Percentiles rank a stretch among this genome's conserved stretches.
Evolutionary conservation across 2,329 filamentous ascomycete genomes (phyloP).

Genomic region (Penicillium sp.): DNA sequence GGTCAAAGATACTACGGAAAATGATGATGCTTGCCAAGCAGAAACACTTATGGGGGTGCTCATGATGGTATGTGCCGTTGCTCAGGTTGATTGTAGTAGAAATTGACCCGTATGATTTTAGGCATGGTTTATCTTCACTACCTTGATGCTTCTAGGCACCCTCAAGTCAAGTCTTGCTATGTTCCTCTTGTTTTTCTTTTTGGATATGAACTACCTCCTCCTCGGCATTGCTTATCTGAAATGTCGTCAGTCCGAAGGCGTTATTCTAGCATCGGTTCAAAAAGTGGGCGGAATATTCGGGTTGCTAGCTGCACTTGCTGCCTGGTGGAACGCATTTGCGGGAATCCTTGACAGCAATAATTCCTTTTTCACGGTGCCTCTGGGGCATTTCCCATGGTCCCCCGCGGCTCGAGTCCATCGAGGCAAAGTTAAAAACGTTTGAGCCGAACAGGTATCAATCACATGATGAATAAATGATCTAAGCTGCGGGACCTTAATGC

Average conservation of each 20-base stretch:
- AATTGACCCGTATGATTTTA: not conserved
- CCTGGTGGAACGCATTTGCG: constrained; percentile 24
- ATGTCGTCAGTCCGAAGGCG: constrained; percentile 7
- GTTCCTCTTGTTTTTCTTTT: constrained; percentile 22
- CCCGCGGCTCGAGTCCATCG: constrained; percentile 11
- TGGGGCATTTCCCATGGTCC: constrained; percentile 24
- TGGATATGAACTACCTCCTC: constrained; percentile 24
- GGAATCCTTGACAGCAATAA: constrained; percentile 16
- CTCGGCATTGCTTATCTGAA: constrained; percentile 19
- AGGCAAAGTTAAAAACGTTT: constrained; percentile 12
- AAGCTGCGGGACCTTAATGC: not conserved
- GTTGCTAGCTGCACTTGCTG: constrained; percentile 15
- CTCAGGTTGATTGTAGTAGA: not conserved
- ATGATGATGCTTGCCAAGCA: constrained; percentile 2
- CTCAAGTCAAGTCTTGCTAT: constrained; percentile 20
- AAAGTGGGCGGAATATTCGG: constrained; percentile 17
- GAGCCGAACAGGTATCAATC: not conserved
- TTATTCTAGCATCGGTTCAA: constrained; percentile 5
- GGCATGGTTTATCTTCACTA: constrained; percentile 26
- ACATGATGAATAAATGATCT: too few species aligned
- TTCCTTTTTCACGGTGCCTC: constrained; percentile 18
- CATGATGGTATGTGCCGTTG: constrained; percentile 15
- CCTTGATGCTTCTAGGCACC: constrained; percentile 22
- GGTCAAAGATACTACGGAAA: constrained; percentile 7
- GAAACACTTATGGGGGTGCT: constrained; percentile 19